These are phyloP conservation scores for Phytophthora macrochlamydospora DNA, from an alignment of 352 stramenopile genomes.

Conservation along the genomic window DNA sequence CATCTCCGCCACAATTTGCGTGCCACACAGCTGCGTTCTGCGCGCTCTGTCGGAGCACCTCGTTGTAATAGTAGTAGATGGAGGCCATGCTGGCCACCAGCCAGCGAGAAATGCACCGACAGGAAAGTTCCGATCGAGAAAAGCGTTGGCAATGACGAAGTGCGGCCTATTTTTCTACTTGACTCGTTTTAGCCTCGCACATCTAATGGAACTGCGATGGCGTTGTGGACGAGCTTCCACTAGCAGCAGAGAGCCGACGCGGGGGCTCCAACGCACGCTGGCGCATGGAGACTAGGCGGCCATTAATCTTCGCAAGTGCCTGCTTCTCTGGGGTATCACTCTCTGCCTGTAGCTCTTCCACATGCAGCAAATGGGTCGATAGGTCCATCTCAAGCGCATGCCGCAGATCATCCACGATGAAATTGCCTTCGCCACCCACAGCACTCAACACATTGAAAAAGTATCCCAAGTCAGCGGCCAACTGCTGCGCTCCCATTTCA, in stretches of 20 bases:
- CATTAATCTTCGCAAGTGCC: slow-evolving; percentile 56
- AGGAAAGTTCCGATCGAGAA: no score
- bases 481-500: slow-evolving; percentile 56
- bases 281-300: slow-evolving; percentile 44
- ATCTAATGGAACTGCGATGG: slow-evolving; percentile 17
- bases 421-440: slow-evolving; percentile 62
- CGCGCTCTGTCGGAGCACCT: slow-evolving; percentile 31
- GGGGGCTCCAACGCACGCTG: slow-evolving; percentile 30
- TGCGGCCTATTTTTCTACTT: no score
- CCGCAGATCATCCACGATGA: slow-evolving; percentile 56
- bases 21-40: slow-evolving; percentile 7
- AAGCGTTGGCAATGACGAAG: no score
- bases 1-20: background rate
- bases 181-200: no score
- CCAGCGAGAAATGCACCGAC: no score
- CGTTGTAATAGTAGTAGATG: slow-evolving; percentile 41
- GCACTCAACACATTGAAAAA: slow-evolving; percentile 84
- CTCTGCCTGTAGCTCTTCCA: slow-evolving; percentile 34
- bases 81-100: slow-evolving; percentile 16
- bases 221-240: slow-evolving; percentile 9
- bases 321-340: slow-evolving; percentile 28
- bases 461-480: slow-evolving; percentile 76
- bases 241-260: slow-evolving; percentile 18
- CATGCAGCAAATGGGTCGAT: slow-evolving; percentile 36
- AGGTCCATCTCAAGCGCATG: slow-evolving; percentile 44